These are phyloP conservation scores for Acanthamoeba divionensis DNA, from an alignment of 208 protist species.

Conservation along the genomic window DNA sequence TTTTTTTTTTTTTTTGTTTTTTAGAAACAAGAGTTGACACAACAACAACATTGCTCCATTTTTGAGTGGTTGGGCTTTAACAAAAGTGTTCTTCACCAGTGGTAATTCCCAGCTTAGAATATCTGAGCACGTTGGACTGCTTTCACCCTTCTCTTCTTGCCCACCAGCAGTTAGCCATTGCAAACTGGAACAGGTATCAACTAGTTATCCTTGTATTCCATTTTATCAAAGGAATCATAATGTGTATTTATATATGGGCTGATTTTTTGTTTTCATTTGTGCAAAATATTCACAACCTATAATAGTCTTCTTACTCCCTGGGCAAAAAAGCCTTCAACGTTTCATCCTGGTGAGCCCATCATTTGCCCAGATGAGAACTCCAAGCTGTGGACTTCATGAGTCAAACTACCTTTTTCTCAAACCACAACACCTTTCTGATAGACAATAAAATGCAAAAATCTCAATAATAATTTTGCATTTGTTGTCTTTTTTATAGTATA, in stretches of 20 bases:
- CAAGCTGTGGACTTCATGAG: not conserved
- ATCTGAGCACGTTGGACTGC: not conserved
- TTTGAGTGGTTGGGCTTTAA: too few species aligned
- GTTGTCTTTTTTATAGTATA: too few species aligned
- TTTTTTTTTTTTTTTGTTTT: not conserved
- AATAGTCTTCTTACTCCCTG: not conserved
- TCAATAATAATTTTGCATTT: too few species aligned
- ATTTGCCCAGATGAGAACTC: conserved; percentile 1
- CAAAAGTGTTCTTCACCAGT: not conserved
- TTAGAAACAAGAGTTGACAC: not conserved
- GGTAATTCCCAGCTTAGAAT: not conserved
- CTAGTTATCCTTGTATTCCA: too few species aligned
- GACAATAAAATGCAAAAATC: too few species aligned
- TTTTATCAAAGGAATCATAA: not conserved
- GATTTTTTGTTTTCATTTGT: not conserved
- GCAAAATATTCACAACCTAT: not conserved
- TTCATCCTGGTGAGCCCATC: not conserved
- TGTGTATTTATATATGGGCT: not conserved
- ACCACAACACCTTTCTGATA: too few species aligned
- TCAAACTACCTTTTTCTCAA: not conserved
- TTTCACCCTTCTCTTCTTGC: not conserved
- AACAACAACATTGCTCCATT: too few species aligned
- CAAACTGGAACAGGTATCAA: conserved; percentile 21
- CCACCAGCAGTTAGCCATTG: not conserved
- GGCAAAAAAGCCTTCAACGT: not conserved